A percentile compares a stretch with the other conserved stretches of the same genome.
phyloP scores from a whole-genome alignment of 129 eudicot species.

The Ambrosia artemisiifolia region DNA sequence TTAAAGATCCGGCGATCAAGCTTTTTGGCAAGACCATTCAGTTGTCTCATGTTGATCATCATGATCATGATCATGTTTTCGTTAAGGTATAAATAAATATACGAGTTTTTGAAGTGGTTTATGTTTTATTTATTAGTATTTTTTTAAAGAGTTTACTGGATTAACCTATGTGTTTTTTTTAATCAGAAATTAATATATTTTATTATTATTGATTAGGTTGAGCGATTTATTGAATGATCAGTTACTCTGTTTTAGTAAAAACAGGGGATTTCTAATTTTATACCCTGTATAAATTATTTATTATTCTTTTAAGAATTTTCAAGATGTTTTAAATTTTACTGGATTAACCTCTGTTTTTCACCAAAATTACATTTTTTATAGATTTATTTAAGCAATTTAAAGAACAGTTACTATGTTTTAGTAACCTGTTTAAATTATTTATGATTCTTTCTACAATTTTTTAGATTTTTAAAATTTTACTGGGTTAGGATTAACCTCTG shows the following conservation, averaged over 20 bases:
- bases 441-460: too few relatives aligned
- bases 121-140: neutral
- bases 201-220: too few relatives aligned
- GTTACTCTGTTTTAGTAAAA: constrained; percentile 1
- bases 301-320: neutral
- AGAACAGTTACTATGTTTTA: too few relatives aligned
- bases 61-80: constrained; percentile 3
- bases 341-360: neutral
- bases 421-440: too few relatives aligned
- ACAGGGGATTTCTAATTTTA: too few relatives aligned
- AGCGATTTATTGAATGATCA: neutral
- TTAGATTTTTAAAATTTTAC: too few relatives aligned
- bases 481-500: too few relatives aligned
- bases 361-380: neutral
- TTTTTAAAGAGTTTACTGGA: neutral
- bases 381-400: too few relatives aligned
- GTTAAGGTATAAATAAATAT: constrained; percentile 19
- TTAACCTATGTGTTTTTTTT: constrained; percentile 1
- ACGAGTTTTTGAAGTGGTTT: neutral
- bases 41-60: constrained; percentile 24
- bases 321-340: neutral
- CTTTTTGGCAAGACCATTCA: constrained; percentile 55
- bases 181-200: too few relatives aligned
- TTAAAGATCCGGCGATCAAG: constrained; percentile 47
- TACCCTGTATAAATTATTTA: too few relatives aligned